A percentile compares a stretch with the other conserved stretches of the same genome.
These are phyloP conservation scores for Apiospora pterosperma DNA, from an alignment of 2,329 filamentous ascomycete species.

Conservation along the genomic window DNA sequence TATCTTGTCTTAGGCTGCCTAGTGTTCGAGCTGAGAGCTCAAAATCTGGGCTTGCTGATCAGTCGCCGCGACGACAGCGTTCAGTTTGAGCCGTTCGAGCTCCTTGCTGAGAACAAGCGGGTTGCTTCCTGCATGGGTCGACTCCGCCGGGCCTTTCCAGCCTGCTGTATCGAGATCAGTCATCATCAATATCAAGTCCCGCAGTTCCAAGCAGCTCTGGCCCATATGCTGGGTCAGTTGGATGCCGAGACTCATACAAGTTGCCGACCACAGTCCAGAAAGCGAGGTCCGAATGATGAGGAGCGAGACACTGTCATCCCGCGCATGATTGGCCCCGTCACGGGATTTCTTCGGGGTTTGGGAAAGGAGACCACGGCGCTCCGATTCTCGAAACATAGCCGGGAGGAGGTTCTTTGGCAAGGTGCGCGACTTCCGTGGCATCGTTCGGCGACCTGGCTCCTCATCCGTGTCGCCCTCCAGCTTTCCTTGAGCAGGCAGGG, in stretches of 20 bases:
- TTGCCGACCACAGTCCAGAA: conserved; percentile 1
- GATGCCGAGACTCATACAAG: conserved; percentile 1
- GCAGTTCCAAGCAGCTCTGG: conserved; percentile 1
- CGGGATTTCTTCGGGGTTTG: conserved; percentile 2
- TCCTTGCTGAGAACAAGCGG: not conserved
- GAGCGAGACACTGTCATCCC: conserved; percentile 5
- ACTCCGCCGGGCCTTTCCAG: not conserved
- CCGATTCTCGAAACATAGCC: not conserved
- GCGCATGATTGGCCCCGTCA: not conserved
- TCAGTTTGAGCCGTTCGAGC: conserved; percentile 7
- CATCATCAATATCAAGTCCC: not conserved
- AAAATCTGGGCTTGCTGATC: conserved; percentile 5
- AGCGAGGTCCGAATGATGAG: not conserved
- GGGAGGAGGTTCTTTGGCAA: not conserved
- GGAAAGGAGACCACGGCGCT: not conserved
- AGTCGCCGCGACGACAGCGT: not conserved
- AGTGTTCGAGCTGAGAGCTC: conserved; percentile 2
- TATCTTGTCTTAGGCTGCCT: conserved; percentile 1
- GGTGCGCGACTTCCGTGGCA: not conserved
- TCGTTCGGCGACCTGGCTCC: conserved; percentile 5
- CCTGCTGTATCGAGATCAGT: not conserved
- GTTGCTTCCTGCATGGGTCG: conserved; percentile 2
- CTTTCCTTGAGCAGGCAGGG: not conserved
- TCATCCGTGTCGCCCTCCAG: conserved; percentile 1
- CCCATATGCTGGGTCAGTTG: not conserved